Evolutionary conservation across 768 basidiomycete genomes (phyloP), one percentile per base, ranked within the genome.

Genomic region (Leccinum imitatum): DNA sequence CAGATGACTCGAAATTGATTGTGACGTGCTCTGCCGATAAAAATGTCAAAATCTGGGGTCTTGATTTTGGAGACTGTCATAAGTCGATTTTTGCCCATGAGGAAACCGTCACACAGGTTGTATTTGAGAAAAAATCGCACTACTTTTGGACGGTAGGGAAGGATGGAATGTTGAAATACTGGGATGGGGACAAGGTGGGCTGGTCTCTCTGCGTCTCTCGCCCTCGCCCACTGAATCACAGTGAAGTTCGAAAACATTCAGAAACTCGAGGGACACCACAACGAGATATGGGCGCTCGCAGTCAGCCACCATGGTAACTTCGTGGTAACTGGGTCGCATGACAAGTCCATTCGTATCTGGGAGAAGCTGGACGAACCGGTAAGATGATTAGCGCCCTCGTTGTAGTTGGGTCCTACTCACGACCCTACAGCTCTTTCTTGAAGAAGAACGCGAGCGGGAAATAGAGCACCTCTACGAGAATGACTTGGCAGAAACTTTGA

Each of bases 11-110:
- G 0, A 97, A 95, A 72, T 81, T 99, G 48, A 95, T 99, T 62
- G 90, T 95, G 50, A 98, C 97, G 25, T 96, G 92, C 72, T 98
- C 96, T 31, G 93, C 95, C 4, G 97, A 99, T 77, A 99, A 99
- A 75, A 99, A 98, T 70, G 88, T 98, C 77, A 99, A 99, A 78
- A 96, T 99, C 58, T 99, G 97, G 97, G 97, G 97, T 19, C 85
- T 99, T 54, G 95, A 98, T 73, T 99, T 98, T 68, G 97, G 97
- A 41, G 97, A 99, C 73, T 99, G 97, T 75, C 97, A 99, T 75
- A 93, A 91, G 71, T 93, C 93, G 1, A 92, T 99, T 59, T 99
- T 97, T 71, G 97, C 97, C 11, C 97, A 99, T 69, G 95, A 98
- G 67, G 96, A 98, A 66, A 92, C 91, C 67, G 85, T 99, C 54